Percentiles rank a stretch among this genome's conserved stretches.
These are phyloP conservation scores for Hippophae gyantsensis DNA, from an alignment of 306 rosid genomes.

Conservation along the genomic window DNA sequence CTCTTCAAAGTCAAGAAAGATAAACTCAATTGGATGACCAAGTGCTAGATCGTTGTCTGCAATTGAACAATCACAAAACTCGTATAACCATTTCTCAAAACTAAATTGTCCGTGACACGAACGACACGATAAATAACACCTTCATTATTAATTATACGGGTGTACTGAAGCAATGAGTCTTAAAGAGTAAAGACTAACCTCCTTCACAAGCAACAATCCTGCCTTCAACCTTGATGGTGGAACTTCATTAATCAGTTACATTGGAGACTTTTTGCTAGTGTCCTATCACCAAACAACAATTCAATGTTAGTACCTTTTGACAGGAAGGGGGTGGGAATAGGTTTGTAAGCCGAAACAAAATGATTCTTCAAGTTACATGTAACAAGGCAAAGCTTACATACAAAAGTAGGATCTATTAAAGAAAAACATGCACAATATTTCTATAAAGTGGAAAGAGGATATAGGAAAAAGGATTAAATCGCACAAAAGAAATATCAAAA, in stretches of 20 bases:
- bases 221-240: conserved; percentile 88
- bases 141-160: not conserved
- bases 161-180: too few species aligned
- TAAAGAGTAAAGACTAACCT: conserved; percentile 36
- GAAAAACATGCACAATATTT: too few species aligned
- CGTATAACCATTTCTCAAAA: not conserved
- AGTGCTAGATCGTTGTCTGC: conserved; percentile 73
- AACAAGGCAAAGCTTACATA: too few species aligned
- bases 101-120: not conserved
- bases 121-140: not conserved
- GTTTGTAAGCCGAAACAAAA: too few species aligned
- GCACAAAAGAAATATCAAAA: too few species aligned
- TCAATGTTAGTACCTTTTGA: too few species aligned
- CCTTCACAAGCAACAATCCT: conserved; percentile 94
- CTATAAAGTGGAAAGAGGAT: too few species aligned
- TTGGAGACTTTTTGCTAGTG: conserved; percentile 82
- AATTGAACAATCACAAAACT: conserved; percentile 1
- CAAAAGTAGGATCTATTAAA: too few species aligned
- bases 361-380: too few species aligned
- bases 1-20: conserved; percentile 65
- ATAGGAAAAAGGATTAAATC: too few species aligned
- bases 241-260: conserved; percentile 94
- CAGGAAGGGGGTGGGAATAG: too few species aligned
- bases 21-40: conserved; percentile 88
- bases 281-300: conserved; percentile 37